Conservation (phyloP, 179 eudicot genomes). For the Beta lomatogona region DNA sequence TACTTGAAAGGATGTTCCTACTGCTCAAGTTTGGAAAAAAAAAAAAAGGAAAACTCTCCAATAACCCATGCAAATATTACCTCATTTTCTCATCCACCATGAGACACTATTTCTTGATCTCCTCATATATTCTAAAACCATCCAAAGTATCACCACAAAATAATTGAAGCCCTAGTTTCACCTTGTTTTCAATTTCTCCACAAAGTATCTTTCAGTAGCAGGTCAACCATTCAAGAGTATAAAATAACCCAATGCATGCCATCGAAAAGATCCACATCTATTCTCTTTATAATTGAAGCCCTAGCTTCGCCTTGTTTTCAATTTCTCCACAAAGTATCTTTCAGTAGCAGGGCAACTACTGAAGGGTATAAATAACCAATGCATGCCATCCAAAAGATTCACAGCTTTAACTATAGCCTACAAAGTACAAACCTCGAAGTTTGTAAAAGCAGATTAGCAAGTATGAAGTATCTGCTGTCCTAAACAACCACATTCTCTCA, state of each 20-base stretch:
- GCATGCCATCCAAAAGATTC: not conserved
- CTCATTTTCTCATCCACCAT: not conserved
- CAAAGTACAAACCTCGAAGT: not conserved
- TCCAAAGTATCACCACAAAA: not conserved
- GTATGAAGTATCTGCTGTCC: not conserved
- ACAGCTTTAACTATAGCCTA: not conserved
- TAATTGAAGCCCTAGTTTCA: not conserved
- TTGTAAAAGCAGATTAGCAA: not conserved
- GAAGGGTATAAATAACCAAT: not conserved
- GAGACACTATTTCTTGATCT: not conserved
- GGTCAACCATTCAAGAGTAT: not conserved
- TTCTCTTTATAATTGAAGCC: not conserved
- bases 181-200: not conserved
- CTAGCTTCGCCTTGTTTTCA: not conserved
- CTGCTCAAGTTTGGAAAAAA: not conserved
- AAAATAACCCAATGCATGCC: not conserved
- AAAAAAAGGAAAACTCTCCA: too few relatives aligned
- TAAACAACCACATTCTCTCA: not conserved
- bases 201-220: not conserved
- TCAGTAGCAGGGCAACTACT: not conserved
- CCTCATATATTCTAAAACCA: not conserved
- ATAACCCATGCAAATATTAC: not conserved
- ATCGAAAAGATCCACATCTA: not conserved
- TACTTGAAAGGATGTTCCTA: not conserved
- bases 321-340: not conserved